Conservation (phyloP, 768 basidiomycete species). For the Dendrothele bispora region DNA sequence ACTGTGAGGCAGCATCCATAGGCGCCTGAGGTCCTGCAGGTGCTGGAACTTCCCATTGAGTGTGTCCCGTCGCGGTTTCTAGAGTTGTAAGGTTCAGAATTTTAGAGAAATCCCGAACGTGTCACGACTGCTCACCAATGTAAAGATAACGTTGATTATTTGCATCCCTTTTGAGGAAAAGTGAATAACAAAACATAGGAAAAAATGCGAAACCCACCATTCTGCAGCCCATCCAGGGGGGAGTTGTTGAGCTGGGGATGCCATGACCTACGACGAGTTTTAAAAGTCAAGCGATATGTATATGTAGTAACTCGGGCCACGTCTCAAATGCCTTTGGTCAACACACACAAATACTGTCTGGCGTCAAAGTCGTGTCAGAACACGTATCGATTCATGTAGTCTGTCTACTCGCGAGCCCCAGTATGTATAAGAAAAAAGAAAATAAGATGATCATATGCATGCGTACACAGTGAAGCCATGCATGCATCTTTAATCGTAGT, state of each 20-base stretch:
- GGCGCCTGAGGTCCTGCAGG: conserved; percentile 31
- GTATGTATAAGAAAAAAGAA: too few species aligned
- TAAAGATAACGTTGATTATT: conserved; percentile 83
- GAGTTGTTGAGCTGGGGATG: conserved; percentile 61
- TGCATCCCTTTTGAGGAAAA: conserved; percentile 59
- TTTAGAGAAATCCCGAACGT: conserved; percentile 8
- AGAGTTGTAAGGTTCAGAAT: too few species aligned
- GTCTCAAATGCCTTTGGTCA: conserved; percentile 9
- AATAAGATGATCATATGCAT: too few species aligned
- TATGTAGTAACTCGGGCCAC: too few species aligned
- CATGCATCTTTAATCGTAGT: too few species aligned
- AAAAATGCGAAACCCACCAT: conserved; percentile 62
- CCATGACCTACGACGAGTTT: conserved; percentile 33
- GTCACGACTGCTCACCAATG: conserved; percentile 61
- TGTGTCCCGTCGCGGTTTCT: conserved; percentile 83
- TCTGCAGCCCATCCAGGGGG: conserved; percentile 93
- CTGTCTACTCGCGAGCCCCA: too few species aligned
- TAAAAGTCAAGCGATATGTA: too few species aligned
- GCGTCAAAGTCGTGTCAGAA: too few species aligned
- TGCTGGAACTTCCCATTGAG: conserved; percentile 87
- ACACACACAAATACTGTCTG: conserved; percentile 1
- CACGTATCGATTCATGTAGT: too few species aligned
- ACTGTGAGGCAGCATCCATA: conserved; percentile 38
- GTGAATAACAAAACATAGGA: neutral
- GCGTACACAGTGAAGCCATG: too few species aligned